phyloP scores from a whole-genome alignment of 441 rosid species.

The Gossypium laxum region DNA sequence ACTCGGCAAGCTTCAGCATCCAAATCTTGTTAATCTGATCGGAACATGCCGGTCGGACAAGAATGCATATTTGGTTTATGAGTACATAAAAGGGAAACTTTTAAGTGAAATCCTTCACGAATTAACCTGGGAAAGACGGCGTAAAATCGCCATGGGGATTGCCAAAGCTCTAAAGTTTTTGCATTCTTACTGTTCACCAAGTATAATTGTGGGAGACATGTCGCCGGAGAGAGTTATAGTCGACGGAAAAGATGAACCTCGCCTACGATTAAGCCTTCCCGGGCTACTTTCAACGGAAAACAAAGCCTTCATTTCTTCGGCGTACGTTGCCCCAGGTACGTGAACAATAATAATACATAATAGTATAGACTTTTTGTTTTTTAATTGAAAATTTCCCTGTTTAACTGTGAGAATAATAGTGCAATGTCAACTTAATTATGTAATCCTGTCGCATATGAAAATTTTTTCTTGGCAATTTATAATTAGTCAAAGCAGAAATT shows the following conservation, averaged over 20 bases:
- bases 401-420: background rate
- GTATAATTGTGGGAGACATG: conserved; percentile 29
- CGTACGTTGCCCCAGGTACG: conserved; percentile 58
- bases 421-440: background rate
- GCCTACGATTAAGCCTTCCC: conserved; percentile 35
- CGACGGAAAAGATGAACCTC: conserved; percentile 43
- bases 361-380: background rate
- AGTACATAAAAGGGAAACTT: conserved; percentile 43
- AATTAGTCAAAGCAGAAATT: conserved; percentile 9
- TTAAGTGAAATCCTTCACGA: conserved; percentile 35
- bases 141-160: conserved; percentile 44
- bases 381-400: background rate
- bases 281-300: conserved; percentile 18
- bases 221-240: conserved; percentile 44
- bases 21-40: conserved; percentile 43
- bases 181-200: conserved; percentile 35
- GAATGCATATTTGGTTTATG: conserved; percentile 38
- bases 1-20: conserved; percentile 40
- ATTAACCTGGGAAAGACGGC: conserved; percentile 54
- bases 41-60: conserved; percentile 49
- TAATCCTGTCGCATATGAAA: conserved; percentile 5
- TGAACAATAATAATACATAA: background rate
- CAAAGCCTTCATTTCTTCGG: conserved; percentile 31
- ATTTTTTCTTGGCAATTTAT: background rate
- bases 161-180: conserved; percentile 52